Evolutionary conservation across 169 alveolate genomes (phyloP).

Genomic region (Eimeria acervulina): DNA sequence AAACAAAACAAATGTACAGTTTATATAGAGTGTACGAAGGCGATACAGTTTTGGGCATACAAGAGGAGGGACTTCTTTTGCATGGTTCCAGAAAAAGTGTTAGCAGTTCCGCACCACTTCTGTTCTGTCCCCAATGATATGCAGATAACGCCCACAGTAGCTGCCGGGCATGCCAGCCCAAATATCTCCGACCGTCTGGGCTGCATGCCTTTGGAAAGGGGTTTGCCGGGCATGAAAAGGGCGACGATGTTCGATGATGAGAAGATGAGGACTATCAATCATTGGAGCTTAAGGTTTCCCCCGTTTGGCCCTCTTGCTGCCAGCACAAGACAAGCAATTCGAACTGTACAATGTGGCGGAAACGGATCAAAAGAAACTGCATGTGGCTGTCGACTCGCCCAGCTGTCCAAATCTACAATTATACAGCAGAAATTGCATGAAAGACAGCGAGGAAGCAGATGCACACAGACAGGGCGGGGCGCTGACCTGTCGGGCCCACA

Average conservation of each 20-base stretch:
- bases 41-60: not conserved
- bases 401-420: not conserved
- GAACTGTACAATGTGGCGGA: not conserved
- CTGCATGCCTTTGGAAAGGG: not conserved
- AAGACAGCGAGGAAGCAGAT: not conserved
- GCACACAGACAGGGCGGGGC: not conserved
- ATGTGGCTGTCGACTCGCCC: not conserved
- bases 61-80: not conserved
- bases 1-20: not conserved
- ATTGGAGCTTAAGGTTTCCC: not conserved
- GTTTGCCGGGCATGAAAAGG: not conserved
- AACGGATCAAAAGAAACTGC: not conserved
- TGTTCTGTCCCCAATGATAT: not conserved
- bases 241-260: not conserved
- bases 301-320: conserved; percentile 55
- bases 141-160: not conserved
- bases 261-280: not conserved
- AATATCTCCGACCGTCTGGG: not conserved
- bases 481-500: conserved; percentile 75
- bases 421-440: not conserved
- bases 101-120: not conserved
- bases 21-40: not conserved
- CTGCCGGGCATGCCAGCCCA: not conserved
- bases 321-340: not conserved
- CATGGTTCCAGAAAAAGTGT: not conserved